A percentile compares a stretch with the other conserved stretches of the same genome.
These are phyloP conservation scores for Pyrus communis DNA, from an alignment of 306 rosid species.

Conservation along the genomic window DNA sequence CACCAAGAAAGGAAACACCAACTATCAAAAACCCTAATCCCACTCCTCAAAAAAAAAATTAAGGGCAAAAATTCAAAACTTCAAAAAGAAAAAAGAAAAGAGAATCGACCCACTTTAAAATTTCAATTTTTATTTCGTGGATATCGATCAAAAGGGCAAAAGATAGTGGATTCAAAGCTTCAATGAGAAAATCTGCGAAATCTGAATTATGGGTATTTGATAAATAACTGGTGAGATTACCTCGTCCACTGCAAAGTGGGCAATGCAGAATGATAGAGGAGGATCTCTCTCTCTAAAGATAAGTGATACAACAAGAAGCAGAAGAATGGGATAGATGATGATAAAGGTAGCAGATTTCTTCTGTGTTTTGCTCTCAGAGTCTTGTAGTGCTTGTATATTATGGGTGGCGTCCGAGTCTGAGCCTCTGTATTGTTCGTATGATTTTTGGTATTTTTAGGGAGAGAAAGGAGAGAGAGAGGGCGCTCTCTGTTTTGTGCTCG, in stretches of 20 bases:
- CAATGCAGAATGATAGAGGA: conserved; percentile 49
- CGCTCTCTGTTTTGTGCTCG: conserved; percentile 14
- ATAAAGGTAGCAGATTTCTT: not conserved
- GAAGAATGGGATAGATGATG: not conserved
- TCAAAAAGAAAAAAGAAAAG: not conserved
- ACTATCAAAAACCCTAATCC: conserved; percentile 25
- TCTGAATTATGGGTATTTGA: not conserved
- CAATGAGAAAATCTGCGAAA: conserved; percentile 4
- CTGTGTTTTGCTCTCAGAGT: not conserved
- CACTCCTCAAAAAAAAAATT: conserved; percentile 2
- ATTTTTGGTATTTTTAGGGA: not conserved
- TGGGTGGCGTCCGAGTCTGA: not conserved
- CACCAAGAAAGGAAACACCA: conserved; percentile 13
- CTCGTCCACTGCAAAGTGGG: conserved; percentile 51
- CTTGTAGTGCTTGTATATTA: not conserved
- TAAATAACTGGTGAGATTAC: conserved; percentile 24
- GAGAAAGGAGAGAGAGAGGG: not conserved
- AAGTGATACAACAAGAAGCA: not conserved
- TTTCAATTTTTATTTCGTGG: not conserved
- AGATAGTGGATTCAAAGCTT: conserved; percentile 12
- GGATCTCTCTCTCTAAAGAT: conserved; percentile 7
- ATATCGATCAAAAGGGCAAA: conserved; percentile 18
- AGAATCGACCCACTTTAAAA: conserved; percentile 1
- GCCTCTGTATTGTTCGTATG: not conserved
- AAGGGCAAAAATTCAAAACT: not conserved